A percentile compares a stretch with the other conserved stretches of the same genome.
Evolutionary conservation across 805 yeast genomes (phyloP).

Genomic region (Teunomyces cretensis): DNA sequence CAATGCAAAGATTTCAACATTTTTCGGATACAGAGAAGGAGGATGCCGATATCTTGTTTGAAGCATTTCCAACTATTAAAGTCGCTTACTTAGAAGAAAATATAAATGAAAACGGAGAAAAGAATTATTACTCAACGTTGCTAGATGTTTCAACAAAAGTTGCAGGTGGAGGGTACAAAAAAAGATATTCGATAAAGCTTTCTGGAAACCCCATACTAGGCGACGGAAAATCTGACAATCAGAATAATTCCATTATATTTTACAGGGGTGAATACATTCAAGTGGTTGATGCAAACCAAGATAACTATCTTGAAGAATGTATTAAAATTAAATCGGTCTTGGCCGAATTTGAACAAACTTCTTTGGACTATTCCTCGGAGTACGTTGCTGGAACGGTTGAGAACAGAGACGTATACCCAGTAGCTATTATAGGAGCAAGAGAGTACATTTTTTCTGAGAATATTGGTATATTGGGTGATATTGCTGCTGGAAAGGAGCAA

Average conservation of each 20-base stretch:
- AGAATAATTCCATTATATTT: slow-evolving; percentile 81
- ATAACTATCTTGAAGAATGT: slow-evolving; percentile 92
- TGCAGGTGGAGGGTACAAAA: slow-evolving; percentile 48
- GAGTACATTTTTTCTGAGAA: slow-evolving; percentile 93
- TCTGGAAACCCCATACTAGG: slow-evolving; percentile 96
- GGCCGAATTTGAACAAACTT: slow-evolving; percentile 85
- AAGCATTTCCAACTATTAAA: slow-evolving; percentile 67
- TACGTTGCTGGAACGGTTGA: slow-evolving; percentile 54
- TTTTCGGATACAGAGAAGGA: slow-evolving; percentile 65
- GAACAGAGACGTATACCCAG: slow-evolving; percentile 45
- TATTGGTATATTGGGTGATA: slow-evolving; percentile 89
- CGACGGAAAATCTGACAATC: slow-evolving; percentile 96
- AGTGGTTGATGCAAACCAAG: slow-evolving; percentile 95
- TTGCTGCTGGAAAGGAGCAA: slow-evolving; percentile 97
- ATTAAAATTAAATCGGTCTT: slow-evolving; percentile 82
- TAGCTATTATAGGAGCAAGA: slow-evolving; percentile 93
- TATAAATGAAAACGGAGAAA: slow-evolving; percentile 40
- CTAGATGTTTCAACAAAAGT: slow-evolving; percentile 39
- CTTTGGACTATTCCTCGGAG: slow-evolving; percentile 47
- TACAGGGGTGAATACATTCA: slow-evolving; percentile 94
- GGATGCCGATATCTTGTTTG: slow-evolving; percentile 65
- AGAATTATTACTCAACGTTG: slow-evolving; percentile 61
- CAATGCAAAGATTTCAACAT: slow-evolving; percentile 81
- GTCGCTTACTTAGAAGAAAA: slow-evolving; percentile 58
- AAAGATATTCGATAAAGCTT: slow-evolving; percentile 59